Percentiles rank a stretch among this genome's conserved stretches.
Evolutionary conservation across 805 yeast species (phyloP).

Genomic region (Wickerhamomyces ciferrii): DNA sequence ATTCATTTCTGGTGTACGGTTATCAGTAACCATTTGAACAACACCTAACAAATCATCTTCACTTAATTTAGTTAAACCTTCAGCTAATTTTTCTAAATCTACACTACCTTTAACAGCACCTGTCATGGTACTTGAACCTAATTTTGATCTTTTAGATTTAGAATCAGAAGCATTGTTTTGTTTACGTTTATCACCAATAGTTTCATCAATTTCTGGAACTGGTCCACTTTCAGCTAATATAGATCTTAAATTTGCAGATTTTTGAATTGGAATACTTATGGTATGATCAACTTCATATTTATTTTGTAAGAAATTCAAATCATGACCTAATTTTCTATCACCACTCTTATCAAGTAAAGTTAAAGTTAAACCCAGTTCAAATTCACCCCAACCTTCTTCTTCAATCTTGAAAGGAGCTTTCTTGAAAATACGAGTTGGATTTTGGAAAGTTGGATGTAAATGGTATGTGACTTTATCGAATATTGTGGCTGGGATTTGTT

Average conservation of each 20-base stretch:
- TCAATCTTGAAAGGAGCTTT: constrained; percentile 81
- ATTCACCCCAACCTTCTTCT: constrained; percentile 99
- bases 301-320: constrained; percentile 78
- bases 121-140: constrained; percentile 18
- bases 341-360: constrained; percentile 83
- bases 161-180: constrained; percentile 9
- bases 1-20: constrained; percentile 91
- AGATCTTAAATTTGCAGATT: constrained; percentile 61
- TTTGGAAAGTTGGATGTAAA: constrained; percentile 90
- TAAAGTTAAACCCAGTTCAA: constrained; percentile 77
- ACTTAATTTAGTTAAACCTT: constrained; percentile 76
- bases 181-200: constrained; percentile 32
- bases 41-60: constrained; percentile 94
- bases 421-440: constrained; percentile 78
- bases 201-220: constrained; percentile 49
- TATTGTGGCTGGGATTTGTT: constrained; percentile 78
- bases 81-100: constrained; percentile 87
- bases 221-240: constrained; percentile 79
- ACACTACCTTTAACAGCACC: constrained; percentile 68
- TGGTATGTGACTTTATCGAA: constrained; percentile 92
- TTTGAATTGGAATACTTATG: constrained; percentile 69
- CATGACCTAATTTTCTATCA: constrained; percentile 82
- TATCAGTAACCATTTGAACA: constrained; percentile 97
- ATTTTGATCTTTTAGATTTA: constrained; percentile 26
- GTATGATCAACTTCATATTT: constrained; percentile 74